Conservation (phyloP, 2,329 filamentous ascomycete species). For the Aspergillus oerlinghausenensis region DNA sequence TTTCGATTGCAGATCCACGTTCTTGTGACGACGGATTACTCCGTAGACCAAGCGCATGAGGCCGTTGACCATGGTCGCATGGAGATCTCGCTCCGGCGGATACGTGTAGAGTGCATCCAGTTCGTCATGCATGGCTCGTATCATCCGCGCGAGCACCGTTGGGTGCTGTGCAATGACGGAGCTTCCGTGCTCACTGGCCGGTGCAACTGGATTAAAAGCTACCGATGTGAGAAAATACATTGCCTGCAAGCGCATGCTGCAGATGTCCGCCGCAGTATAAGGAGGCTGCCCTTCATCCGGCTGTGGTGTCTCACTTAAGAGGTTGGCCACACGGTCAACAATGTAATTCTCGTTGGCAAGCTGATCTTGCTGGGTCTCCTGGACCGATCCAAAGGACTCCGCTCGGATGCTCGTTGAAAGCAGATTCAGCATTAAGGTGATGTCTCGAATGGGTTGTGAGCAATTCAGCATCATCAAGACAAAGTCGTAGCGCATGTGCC, state of each 20-base stretch:
- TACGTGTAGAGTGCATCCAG: slow-evolving; percentile 58
- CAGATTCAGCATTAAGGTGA: slow-evolving; percentile 51
- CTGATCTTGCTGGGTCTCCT: slow-evolving; percentile 35
- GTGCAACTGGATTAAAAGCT: slow-evolving; percentile 49
- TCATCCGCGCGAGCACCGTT: slow-evolving; percentile 67
- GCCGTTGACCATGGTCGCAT: slow-evolving; percentile 53
- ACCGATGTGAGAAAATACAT: slow-evolving; percentile 41
- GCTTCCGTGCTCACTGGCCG: slow-evolving; percentile 56
- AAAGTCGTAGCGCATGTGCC: slow-evolving; percentile 52
- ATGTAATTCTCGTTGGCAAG: slow-evolving; percentile 43
- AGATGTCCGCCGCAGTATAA: slow-evolving; percentile 36
- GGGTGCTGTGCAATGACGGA: slow-evolving; percentile 64
- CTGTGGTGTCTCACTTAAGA: slow-evolving; percentile 52
- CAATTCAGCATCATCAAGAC: slow-evolving; percentile 56
- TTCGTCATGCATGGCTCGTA: slow-evolving; percentile 70
- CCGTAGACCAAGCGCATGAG: slow-evolving; percentile 59
- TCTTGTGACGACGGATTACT: slow-evolving; percentile 55
- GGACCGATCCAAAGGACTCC: slow-evolving; percentile 53
- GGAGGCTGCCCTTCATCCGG: slow-evolving; percentile 41
- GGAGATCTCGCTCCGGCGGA: slow-evolving; percentile 42
- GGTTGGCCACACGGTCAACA: slow-evolving; percentile 53
- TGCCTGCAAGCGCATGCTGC: slow-evolving; percentile 41
- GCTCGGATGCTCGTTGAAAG: slow-evolving; percentile 52
- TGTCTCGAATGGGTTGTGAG: slow-evolving; percentile 53
- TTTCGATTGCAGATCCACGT: slow-evolving; percentile 66